A percentile compares a stretch with the other conserved stretches of the same genome.
These are phyloP conservation scores for Hypocreales sp. DNA, from an alignment of 2,329 filamentous ascomycete species.

Conservation along the genomic window DNA sequence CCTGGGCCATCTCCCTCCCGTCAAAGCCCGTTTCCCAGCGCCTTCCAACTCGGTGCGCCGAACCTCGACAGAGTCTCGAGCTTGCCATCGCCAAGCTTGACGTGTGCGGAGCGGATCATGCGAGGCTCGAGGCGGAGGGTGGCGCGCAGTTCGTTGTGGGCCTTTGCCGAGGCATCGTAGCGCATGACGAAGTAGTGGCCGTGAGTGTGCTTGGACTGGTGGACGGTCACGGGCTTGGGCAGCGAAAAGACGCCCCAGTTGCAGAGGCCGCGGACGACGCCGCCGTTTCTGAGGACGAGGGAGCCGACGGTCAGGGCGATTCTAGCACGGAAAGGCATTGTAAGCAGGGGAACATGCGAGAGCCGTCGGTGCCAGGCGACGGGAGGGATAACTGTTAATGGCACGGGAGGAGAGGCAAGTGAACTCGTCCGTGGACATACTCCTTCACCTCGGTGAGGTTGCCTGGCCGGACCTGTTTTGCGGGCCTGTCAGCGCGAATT, in stretches of 20 bases:
- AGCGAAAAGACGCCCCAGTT: constrained; percentile 94
- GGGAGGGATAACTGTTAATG: too few relatives aligned
- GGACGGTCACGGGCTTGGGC: constrained; percentile 60
- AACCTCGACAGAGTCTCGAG: constrained; percentile 35
- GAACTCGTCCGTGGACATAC: constrained; percentile 51
- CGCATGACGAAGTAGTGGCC: constrained; percentile 98
- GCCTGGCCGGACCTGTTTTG: constrained; percentile 89
- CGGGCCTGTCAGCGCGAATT: too few relatives aligned
- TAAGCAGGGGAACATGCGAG: too few relatives aligned
- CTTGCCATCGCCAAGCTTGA: constrained; percentile 62
- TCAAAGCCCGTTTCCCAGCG: constrained; percentile 16
- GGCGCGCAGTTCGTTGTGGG: constrained; percentile 59
- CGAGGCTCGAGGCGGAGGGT: constrained; percentile 76
- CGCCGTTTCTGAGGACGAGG: constrained; percentile 66
- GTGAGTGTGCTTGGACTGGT: constrained; percentile 68
- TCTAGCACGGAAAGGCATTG: constrained; percentile 27
- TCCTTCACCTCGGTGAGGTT: constrained; percentile 88
- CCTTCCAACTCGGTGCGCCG: constrained; percentile 33
- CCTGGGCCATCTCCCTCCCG: too few relatives aligned
- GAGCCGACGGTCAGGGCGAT: constrained; percentile 77
- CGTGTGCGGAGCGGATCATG: constrained; percentile 74
- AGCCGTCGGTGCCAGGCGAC: too few relatives aligned
- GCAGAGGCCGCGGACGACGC: constrained; percentile 78
- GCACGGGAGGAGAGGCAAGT: too few relatives aligned
- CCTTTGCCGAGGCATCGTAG: constrained; percentile 63